Conservation (phyloP, 176 grass and related monocot species). For the Thinopyrum elongatum region DNA sequence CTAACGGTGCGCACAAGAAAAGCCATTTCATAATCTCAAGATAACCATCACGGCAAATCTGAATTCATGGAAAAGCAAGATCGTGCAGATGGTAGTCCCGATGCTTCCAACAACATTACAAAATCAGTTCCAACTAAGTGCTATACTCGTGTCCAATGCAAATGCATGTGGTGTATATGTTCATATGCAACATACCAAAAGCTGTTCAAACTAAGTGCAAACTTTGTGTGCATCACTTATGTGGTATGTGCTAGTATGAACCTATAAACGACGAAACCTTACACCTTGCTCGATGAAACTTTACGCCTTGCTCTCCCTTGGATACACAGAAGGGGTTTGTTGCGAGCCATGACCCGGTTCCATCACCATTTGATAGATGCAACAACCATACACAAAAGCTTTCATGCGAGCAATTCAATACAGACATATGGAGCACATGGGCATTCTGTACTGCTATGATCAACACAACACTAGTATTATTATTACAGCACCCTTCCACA, state of each 20-base stretch:
- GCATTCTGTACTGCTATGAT: neutral
- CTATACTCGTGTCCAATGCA: too few species aligned
- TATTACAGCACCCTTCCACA: constrained; percentile 27
- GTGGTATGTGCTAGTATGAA: neutral
- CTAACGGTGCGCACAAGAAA: neutral
- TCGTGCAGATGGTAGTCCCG: too few species aligned
- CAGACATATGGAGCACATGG: neutral
- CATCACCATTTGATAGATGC: neutral
- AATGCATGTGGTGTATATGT: too few species aligned
- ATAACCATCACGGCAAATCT: too few species aligned
- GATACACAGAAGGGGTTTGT: neutral
- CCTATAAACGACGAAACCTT: neutral
- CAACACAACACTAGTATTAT: neutral
- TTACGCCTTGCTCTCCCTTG: neutral
- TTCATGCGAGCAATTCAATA: neutral
- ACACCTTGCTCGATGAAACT: neutral
- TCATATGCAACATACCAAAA: too few species aligned
- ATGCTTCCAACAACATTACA: too few species aligned
- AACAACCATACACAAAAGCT: neutral
- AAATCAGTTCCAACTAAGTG: too few species aligned
- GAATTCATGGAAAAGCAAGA: too few species aligned
- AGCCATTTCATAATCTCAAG: too few species aligned
- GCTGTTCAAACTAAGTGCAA: too few species aligned
- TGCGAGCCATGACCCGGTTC: neutral
- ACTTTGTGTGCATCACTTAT: neutral